A percentile compares a stretch with the other conserved stretches of the same genome.
Evolutionary conservation across 495 filamentous ascomycete genomes (phyloP).

Genomic region (Lichenothelia convexa): DNA sequence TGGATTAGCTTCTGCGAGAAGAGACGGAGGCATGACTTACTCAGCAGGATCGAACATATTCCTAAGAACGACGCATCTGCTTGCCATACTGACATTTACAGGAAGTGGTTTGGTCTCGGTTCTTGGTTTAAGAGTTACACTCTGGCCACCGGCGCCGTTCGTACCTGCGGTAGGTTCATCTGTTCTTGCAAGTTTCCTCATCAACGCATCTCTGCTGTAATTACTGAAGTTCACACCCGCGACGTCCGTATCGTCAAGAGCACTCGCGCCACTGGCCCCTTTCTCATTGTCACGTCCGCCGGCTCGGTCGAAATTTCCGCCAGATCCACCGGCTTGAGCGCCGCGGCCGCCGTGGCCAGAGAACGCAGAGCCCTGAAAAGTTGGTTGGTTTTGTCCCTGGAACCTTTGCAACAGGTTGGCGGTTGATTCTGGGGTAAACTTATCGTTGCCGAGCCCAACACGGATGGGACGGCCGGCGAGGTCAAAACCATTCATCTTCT

Average conservation of each 20-base stretch:
- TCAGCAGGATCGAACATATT: conserved; percentile 88
- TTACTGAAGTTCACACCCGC: conserved; percentile 98
- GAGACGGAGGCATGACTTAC: conserved; percentile 36
- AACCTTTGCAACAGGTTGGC: conserved; percentile 78
- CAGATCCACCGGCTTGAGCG: conserved; percentile 56
- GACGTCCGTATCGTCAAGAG: conserved; percentile 94
- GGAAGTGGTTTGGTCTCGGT: conserved; percentile 65
- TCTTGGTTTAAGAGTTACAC: conserved; percentile 58
- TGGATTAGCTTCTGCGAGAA: neutral
- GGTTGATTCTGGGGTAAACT: conserved; percentile 97
- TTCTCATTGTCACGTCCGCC: conserved; percentile 84
- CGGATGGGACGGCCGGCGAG: conserved; percentile 94
- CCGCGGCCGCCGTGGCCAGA: conserved; percentile 82
- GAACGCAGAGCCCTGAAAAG: conserved; percentile 87
- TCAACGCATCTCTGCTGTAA: conserved; percentile 89
- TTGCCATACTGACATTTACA: conserved; percentile 79
- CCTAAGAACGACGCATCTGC: conserved; percentile 79
- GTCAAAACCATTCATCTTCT: conserved; percentile 99
- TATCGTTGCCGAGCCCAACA: conserved; percentile 99
- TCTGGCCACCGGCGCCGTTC: conserved; percentile 43
- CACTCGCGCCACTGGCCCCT: conserved; percentile 73
- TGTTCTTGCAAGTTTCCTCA: conserved; percentile 93
- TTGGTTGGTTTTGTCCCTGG: conserved; percentile 56
- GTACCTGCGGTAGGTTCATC: conserved; percentile 56
- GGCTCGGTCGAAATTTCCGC: conserved; percentile 76